Conservation (phyloP, 805 yeast genomes). For the Candida ulmi region DNA sequence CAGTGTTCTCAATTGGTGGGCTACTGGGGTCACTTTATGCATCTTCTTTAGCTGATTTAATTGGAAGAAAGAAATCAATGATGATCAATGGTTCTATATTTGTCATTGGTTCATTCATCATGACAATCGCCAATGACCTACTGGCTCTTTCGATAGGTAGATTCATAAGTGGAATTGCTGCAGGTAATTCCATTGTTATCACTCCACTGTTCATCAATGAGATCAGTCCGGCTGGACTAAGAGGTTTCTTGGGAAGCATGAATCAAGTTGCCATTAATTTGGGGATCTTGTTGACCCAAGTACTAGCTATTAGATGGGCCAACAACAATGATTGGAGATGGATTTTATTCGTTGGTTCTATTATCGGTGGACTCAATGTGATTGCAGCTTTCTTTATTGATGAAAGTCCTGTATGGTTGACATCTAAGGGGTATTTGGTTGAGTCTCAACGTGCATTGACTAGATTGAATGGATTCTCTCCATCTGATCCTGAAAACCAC, state of each 20-base stretch:
- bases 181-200: constrained; percentile 83
- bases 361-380: constrained; percentile 47
- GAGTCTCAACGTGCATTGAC: constrained; percentile 35
- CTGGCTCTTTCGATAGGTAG: constrained; percentile 56
- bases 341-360: constrained; percentile 56
- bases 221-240: constrained; percentile 59
- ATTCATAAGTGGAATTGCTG: constrained; percentile 74
- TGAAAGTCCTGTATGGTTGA: constrained; percentile 87
- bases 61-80: constrained; percentile 57
- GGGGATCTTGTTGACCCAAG: constrained; percentile 80
- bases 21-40: constrained; percentile 66
- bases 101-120: constrained; percentile 57
- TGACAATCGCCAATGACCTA: constrained; percentile 44
- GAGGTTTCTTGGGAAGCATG: constrained; percentile 84
- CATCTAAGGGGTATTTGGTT: constrained; percentile 36
- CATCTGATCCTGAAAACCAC: constrained; percentile 11
- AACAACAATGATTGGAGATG: constrained; percentile 66
- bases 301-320: constrained; percentile 65
- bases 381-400: constrained; percentile 38
- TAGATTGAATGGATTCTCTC: constrained; percentile 29
- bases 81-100: constrained; percentile 46
- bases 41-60: constrained; percentile 55
- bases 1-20: constrained; percentile 82
- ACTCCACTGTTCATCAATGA: constrained; percentile 81
- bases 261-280: constrained; percentile 81